Base-by-base conservation (phyloP, 192 early-diverging fungal genomes). In the Rhizophagus prolifer region DNA sequence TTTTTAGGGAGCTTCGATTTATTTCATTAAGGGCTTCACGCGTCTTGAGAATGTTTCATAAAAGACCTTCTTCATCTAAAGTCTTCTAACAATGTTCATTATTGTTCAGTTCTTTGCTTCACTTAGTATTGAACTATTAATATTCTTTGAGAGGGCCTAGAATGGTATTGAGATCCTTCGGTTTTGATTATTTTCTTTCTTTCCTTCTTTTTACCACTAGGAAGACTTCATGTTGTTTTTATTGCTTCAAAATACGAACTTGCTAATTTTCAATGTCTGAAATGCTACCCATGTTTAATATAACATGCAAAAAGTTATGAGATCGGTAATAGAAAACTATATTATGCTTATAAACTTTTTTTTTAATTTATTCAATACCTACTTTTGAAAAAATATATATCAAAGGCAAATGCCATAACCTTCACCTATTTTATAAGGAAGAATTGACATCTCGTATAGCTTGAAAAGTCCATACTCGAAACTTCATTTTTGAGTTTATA, bases 201-300 rank as follows among this genome's bases (percentile, higher is more conserved):
- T 21, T 67, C 34, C 8, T 21, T 67, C 34, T 21, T 67, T 67
- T 19, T 66, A 19, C 65, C 26, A 67, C 21, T 67, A 34, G 65
- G 38, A 67, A 38, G 65, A 36, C 65, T 67, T 67, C 65, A 67
- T 36, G 28, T 13, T 66, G 12, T 31, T n/a, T 36, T 36, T 38
- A 36, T 4, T 36, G 21, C 65, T 67, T 67, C 65, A 67, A 36
- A 36, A 41, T 21, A 38, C 28, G 65, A n/a, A 67, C 65, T 67
- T 67, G 65, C 31, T 36, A 36, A 67, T 67, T 54, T 67, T 67
- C 65, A 67, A 67, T 67, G 65, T 67, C 65, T 67, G 65, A 67
- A 67, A 34, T 34, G 30, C 34, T 34, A 67, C 65, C 30, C 65
- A 67, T 36, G 31, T 67, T 67, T 67, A 25, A 47, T 36, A 70